Evolutionary conservation across 2,329 filamentous ascomycete species (phyloP), one percentile per base, ranked within the genome.

Genomic region (Trichoderma atroviride): DNA sequence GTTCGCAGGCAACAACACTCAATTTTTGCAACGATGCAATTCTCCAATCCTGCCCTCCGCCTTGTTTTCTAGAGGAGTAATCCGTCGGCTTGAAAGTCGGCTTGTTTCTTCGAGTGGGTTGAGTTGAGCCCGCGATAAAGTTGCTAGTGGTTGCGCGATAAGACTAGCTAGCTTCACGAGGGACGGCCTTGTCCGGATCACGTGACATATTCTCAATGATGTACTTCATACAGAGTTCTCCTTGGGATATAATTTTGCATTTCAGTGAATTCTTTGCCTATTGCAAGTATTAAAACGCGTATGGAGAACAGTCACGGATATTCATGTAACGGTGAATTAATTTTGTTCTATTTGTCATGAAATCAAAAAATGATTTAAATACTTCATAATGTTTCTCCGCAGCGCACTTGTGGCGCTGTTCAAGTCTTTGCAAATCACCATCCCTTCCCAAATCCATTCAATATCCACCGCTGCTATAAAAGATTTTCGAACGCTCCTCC

Each of bases 321-420:
- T 19, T 14, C 7, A 27, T 24, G 37, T 22, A 37, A 9, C 13
- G n/a, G 58, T 70, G 40, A 64, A 70, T 71, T 70, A 68, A 55
- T 74, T 76, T 64, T 56, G 50, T 75, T 79, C 77, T 79, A 78
- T 78, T 78, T 76, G 72, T 73, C 68, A 72, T 74, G 73, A 76
- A 76, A 74, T 72, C 69, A 47, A 55, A 53, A 22, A 73, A 76
- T 78, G 76, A 78, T 73, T 74, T 75, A 72, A 75, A 78, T 74
- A 73, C 73, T 27, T 59, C 53, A 67, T 57, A 59, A 59, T 40
- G 75, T 37, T 75, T 74, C 72, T 73, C 76, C 71, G 70, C 71
- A 74, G 76, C 76, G 74, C 76, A 78, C 76, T 79, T 76, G 74
- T 76, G 78, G 78, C 76, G 78, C 78, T 74, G 75, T 43, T 43